Conservation (phyloP, 2,329 filamentous ascomycete species). For the Ceratocystiopsis sp. region DNA sequence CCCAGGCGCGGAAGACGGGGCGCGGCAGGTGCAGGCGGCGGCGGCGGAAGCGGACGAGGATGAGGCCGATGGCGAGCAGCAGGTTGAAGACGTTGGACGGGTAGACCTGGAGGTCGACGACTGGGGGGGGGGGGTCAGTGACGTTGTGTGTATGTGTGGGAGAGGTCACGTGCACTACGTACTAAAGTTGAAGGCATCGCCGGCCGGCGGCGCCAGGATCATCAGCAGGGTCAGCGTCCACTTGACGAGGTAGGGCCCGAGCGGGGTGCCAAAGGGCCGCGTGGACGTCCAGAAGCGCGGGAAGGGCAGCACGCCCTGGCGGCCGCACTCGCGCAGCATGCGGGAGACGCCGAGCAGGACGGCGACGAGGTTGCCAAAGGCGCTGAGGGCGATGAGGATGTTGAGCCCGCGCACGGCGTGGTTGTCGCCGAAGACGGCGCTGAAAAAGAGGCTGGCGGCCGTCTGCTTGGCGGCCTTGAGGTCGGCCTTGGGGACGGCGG, state of each 20-base stretch:
- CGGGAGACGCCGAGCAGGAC: conserved; percentile 38
- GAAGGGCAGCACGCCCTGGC: conserved; percentile 42
- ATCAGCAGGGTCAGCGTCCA: conserved; percentile 39
- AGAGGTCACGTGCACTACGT: too few species aligned
- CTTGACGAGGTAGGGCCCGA: conserved; percentile 40
- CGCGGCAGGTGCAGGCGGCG: conserved; percentile 28
- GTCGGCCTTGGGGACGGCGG: conserved; percentile 35
- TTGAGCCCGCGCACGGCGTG: conserved; percentile 34
- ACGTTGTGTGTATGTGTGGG: not conserved
- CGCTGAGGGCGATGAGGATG: conserved; percentile 36
- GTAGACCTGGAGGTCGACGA: conserved; percentile 42
- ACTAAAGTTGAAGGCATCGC: conserved; percentile 48
- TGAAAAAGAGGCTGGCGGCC: conserved; percentile 40
- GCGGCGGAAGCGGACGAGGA: conserved; percentile 37
- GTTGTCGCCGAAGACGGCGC: conserved; percentile 34
- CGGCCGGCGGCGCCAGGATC: conserved; percentile 42
- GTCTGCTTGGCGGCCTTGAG: conserved; percentile 32
- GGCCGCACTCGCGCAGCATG: conserved; percentile 41
- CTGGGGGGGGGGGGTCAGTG: conserved; percentile 11
- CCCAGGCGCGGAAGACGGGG: conserved; percentile 42
- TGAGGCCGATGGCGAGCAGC: conserved; percentile 37
- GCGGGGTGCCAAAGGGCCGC: conserved; percentile 43
- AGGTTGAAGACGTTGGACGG: conserved; percentile 41
- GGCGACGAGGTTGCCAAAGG: conserved; percentile 41
- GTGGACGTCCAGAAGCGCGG: conserved; percentile 44